Base-by-base conservation (phyloP, 2,329 filamentous ascomycete genomes). In the Aureobasidium sp. region DNA sequence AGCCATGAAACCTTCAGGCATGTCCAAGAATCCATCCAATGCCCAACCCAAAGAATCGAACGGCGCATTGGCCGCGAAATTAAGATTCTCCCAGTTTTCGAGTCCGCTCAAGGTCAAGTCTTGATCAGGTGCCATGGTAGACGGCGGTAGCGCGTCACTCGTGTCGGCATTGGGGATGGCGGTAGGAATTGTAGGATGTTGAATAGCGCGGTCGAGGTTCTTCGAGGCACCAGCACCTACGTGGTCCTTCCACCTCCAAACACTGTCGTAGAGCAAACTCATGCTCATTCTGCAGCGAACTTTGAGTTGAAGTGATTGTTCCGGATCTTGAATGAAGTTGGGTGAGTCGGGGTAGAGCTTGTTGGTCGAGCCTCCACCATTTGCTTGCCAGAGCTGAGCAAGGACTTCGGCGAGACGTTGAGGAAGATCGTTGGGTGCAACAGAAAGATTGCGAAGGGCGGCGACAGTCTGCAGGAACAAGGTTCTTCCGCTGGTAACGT, bases 1-100 rank as follows among this genome's bases (percentile, higher is more conserved):
- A 49, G 55, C 58, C 51, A 64, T 60, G n/a, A 64, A 64, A 10
- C 62, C 57, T 33, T 61, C 60, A 1, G 89, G 89, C 70, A 93
- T 88, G 70, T 92, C 88, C 62, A 94, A 79, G 35, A 93, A 79
- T 15, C 89, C 89, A 71, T 96, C 92, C 62, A 96, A 78, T 79
- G 95, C 90, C 92, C 92, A 96, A 72, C 93, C 90, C 68, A 96
- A 81, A 0, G 92, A 90, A 74, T 96, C 91, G 69, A 95, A 96
- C 63, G 95, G 90, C 71, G 95, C 89, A 72, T 91, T 91, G 5
- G 65, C 64, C 9, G 68, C 75, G 35, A 75, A 77, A 47, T 73
- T 74, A 7, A 60, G 27, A 51, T 74, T 64, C 38, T 76, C 47
- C 74, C 73, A 64, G 17, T 62, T 67, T 67, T 64, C 66, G 51